Conservation (phyloP, 306 rosid species). For the Corylus americana region DNA sequence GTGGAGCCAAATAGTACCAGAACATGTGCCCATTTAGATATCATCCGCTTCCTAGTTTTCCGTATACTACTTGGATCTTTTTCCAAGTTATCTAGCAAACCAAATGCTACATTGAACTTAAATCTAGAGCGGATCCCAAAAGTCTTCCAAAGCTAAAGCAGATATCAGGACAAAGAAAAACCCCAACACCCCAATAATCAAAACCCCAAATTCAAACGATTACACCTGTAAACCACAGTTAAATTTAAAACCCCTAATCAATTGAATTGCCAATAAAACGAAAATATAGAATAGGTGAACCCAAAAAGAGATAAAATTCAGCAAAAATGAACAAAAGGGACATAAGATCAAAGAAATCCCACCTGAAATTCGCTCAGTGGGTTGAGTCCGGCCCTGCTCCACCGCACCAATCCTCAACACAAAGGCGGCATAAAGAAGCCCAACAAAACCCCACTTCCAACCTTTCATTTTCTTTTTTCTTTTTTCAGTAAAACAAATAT, state of each 20-base stretch:
- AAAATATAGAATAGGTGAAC: slow-evolving; percentile 1
- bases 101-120: slow-evolving; percentile 15
- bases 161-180: background rate
- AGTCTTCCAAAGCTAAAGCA: background rate
- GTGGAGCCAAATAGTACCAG: background rate
- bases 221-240: background rate
- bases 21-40: background rate
- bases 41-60: slow-evolving; percentile 17
- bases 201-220: slow-evolving; percentile 22
- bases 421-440: slow-evolving; percentile 52
- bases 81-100: slow-evolving; percentile 9
- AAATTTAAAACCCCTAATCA: slow-evolving; percentile 8
- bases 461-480: slow-evolving; percentile 45
- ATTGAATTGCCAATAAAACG: slow-evolving; percentile 6
- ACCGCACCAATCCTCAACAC: slow-evolving; percentile 44
- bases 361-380: slow-evolving; percentile 95
- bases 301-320: background rate
- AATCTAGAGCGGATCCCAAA: slow-evolving; percentile 35
- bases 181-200: slow-evolving; percentile 17
- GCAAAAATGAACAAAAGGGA: slow-evolving; percentile 3
- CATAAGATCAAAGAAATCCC: slow-evolving; percentile 14
- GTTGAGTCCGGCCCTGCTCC: slow-evolving; percentile 58
- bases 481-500: background rate
- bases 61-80: background rate
- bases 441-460: slow-evolving; percentile 53